phyloP scores from a whole-genome alignment of 495 filamentous ascomycete species.

The Lasiosphaeria miniovina region DNA sequence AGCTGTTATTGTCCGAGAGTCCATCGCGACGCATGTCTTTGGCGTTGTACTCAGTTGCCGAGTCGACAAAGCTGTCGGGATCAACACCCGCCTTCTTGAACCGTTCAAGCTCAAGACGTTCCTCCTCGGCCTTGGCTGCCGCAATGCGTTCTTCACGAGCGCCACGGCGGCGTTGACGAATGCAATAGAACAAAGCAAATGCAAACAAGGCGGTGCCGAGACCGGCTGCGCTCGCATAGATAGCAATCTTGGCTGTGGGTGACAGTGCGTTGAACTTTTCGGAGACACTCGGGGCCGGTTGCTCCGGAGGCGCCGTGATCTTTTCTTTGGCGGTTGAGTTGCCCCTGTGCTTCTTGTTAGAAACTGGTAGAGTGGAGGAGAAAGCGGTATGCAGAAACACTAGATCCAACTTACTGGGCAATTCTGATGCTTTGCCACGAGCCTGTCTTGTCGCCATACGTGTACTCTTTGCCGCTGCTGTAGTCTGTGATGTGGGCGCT shows the following conservation, averaged over 20 bases:
- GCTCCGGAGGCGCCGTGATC: conserved; percentile 38
- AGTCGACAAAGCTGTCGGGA: conserved; percentile 41
- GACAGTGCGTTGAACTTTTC: conserved; percentile 60
- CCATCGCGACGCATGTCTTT: conserved; percentile 34
- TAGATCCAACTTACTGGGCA: conserved; percentile 47
- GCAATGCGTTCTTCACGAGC: conserved; percentile 58
- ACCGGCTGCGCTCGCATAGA: conserved; percentile 55
- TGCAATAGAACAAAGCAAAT: conserved; percentile 56
- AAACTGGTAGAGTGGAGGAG: not conserved
- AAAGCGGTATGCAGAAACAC: not conserved
- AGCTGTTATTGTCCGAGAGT: conserved; percentile 30
- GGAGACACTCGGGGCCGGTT: conserved; percentile 37
- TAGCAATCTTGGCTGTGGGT: conserved; percentile 52
- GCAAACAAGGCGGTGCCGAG: conserved; percentile 48
- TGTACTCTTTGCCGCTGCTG: conserved; percentile 64
- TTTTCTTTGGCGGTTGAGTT: conserved; percentile 57
- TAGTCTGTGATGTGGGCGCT: conserved; percentile 63
- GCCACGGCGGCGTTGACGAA: conserved; percentile 65
- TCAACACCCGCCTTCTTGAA: conserved; percentile 46
- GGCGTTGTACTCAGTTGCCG: conserved; percentile 41
- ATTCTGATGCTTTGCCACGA: conserved; percentile 69
- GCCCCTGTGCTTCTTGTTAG: conserved; percentile 43
- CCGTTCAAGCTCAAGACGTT: conserved; percentile 62
- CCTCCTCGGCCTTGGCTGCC: conserved; percentile 52
- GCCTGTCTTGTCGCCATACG: conserved; percentile 64